These are phyloP conservation scores for Acidiella bohemica DNA, from an alignment of 495 filamentous ascomycete genomes.

Conservation along the genomic window DNA sequence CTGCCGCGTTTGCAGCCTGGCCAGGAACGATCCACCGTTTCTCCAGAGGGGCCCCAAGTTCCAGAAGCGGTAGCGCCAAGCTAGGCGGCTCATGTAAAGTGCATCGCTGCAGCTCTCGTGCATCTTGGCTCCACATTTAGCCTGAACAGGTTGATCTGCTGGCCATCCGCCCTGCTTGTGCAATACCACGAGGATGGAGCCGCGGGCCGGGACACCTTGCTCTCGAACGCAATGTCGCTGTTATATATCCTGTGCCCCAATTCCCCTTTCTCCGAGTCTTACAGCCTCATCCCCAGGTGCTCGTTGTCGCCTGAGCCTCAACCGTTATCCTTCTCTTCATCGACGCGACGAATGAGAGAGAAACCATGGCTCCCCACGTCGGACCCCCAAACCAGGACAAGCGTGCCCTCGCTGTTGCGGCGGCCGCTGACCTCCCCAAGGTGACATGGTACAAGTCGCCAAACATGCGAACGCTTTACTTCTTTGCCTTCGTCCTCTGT, in stretches of 20 bases:
- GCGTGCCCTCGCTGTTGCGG: neutral
- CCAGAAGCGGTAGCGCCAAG: too few species aligned
- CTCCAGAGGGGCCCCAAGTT: too few species aligned
- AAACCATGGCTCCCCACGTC: neutral
- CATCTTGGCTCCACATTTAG: neutral
- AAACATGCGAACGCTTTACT: conserved; percentile 47
- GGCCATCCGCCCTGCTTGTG: neutral
- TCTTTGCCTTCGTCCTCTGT: conserved; percentile 41
- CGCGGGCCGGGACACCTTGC: neutral
- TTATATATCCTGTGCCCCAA: neutral
- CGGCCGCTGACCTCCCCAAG: conserved; percentile 1
- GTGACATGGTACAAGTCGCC: conserved; percentile 48
- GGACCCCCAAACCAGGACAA: neutral
- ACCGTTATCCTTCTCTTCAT: too few species aligned
- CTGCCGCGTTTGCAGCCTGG: too few species aligned
- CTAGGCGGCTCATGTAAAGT: too few species aligned
- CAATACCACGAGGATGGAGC: too few species aligned
- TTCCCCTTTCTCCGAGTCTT: neutral
- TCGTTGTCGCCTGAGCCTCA: too few species aligned
- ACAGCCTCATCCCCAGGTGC: neutral
- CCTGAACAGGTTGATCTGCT: neutral
- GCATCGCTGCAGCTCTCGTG: too few species aligned
- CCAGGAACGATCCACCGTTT: too few species aligned
- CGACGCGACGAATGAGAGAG: neutral
- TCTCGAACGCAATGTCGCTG: neutral